phyloP scores from a whole-genome alignment of 768 basidiomycete species.

The Exidia glandulosa region DNA sequence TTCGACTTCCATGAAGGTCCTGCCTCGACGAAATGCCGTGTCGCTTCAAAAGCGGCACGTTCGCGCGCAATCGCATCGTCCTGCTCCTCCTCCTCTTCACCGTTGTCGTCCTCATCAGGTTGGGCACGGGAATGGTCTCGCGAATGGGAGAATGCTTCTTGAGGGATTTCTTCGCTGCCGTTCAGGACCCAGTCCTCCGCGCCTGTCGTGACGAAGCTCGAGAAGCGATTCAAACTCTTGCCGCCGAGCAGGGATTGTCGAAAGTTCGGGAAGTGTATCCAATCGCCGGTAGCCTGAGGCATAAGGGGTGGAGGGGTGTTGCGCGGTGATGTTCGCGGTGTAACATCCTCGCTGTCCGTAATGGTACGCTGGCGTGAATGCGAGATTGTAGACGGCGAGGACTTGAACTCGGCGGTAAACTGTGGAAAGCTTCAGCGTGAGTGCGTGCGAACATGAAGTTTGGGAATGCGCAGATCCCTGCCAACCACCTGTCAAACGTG shows the following conservation, averaged over 20 bases:
- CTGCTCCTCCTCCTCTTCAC: conserved; percentile 19
- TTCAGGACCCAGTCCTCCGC: conserved; percentile 77
- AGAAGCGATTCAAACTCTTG: conserved; percentile 75
- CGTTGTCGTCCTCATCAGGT: conserved; percentile 24
- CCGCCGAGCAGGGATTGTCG: conserved; percentile 57
- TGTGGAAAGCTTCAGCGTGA: too few relatives aligned
- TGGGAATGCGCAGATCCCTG: too few relatives aligned
- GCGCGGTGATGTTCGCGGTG: not conserved
- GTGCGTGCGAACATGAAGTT: too few relatives aligned
- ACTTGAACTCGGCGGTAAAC: conserved; percentile 54
- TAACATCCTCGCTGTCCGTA: not conserved
- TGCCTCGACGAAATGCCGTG: conserved; percentile 58
- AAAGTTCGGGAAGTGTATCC: conserved; percentile 52
- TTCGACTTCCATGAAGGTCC: conserved; percentile 67
- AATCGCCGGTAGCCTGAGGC: conserved; percentile 64
- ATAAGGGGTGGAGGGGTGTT: conserved; percentile 30
- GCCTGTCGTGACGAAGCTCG: conserved; percentile 74
- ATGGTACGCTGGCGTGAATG: not conserved
- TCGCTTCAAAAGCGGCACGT: conserved; percentile 44
- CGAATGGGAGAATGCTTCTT: conserved; percentile 1
- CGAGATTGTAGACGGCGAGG: conserved; percentile 23
- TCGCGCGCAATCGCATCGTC: not conserved
- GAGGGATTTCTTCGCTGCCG: conserved; percentile 27
- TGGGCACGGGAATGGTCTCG: not conserved
- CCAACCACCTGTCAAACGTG: too few relatives aligned